Percentiles rank a stretch among this genome's conserved stretches.
Conservation (phyloP, 1,284 basidiomycete species). For the Ustilago trichophora region DNA sequence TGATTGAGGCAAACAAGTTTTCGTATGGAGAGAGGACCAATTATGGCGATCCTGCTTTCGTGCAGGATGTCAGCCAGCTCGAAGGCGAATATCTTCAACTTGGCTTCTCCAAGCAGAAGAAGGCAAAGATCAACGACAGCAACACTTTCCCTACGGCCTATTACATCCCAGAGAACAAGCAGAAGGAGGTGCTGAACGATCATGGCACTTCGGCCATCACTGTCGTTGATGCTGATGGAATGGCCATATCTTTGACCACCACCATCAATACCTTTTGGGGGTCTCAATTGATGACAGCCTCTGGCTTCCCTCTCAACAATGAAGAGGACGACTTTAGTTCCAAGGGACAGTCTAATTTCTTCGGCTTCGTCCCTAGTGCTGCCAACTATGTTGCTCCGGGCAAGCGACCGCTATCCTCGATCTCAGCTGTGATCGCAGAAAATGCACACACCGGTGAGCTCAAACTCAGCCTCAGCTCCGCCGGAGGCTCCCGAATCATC, state of each 20-base stretch:
- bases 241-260: conserved; percentile 68
- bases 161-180: conserved; percentile 65
- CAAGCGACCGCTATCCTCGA: conserved; percentile 68
- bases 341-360: conserved; percentile 66
- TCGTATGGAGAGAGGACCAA: conserved; percentile 68
- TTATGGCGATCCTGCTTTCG: conserved; percentile 68
- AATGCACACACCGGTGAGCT: conserved; percentile 63
- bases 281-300: conserved; percentile 42
- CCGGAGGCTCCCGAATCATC: conserved; percentile 68
- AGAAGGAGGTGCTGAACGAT: conserved; percentile 60
- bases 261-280: conserved; percentile 68
- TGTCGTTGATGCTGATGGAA: conserved; percentile 66
- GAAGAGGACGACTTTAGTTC: conserved; percentile 68
- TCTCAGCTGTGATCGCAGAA: conserved; percentile 67
- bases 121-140: conserved; percentile 60
- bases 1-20: conserved; percentile 68
- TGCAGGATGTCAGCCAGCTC: conserved; percentile 66
- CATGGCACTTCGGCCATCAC: conserved; percentile 68
- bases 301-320: conserved; percentile 62
- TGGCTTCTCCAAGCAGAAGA: conserved; percentile 54
- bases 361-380: conserved; percentile 61
- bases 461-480: conserved; percentile 66
- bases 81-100: conserved; percentile 65
- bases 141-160: conserved; percentile 50
- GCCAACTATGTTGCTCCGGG: conserved; percentile 67